Percentiles rank a stretch among this genome's conserved stretches.
Evolutionary conservation across 2,329 filamentous ascomycete genomes (phyloP).

Genomic region (Colletotrichum incanum): DNA sequence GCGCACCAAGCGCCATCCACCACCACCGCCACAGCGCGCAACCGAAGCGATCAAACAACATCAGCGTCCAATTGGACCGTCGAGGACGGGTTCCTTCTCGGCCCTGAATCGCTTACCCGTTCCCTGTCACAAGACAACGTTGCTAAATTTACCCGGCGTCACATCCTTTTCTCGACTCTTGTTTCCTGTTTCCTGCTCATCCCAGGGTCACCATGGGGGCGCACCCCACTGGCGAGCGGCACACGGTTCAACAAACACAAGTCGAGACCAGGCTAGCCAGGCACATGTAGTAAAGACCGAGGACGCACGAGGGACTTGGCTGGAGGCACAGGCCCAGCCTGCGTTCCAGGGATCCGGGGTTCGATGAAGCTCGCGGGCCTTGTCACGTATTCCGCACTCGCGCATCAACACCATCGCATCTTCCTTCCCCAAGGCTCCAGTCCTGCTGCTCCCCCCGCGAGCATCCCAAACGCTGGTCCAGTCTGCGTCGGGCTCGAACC

Average conservation of each 20-base stretch:
- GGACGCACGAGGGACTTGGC: background rate
- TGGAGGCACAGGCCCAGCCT: conserved; percentile 6
- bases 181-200: conserved; percentile 12
- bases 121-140: conserved; percentile 22
- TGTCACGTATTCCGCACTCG: conserved; percentile 29
- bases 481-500: conserved; percentile 37
- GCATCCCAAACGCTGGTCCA: conserved; percentile 40
- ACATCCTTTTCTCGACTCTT: background rate
- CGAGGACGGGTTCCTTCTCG: background rate
- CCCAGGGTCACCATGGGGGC: background rate
- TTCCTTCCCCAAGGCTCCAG: background rate
- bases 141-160: conserved; percentile 5
- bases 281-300: background rate
- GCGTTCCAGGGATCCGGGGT: conserved; percentile 17
- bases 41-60: conserved; percentile 21
- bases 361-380: conserved; percentile 30
- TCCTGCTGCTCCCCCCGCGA: conserved; percentile 29
- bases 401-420: conserved; percentile 23
- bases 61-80: conserved; percentile 22
- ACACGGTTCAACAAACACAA: background rate
- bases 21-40: conserved; percentile 1
- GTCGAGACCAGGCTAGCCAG: background rate
- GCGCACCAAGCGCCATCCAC: background rate
- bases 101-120: conserved; percentile 31
- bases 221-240: background rate